phyloP scores from a whole-genome alignment of 2,329 filamentous ascomycete species.

The Aureobasidium melanogenum region DNA sequence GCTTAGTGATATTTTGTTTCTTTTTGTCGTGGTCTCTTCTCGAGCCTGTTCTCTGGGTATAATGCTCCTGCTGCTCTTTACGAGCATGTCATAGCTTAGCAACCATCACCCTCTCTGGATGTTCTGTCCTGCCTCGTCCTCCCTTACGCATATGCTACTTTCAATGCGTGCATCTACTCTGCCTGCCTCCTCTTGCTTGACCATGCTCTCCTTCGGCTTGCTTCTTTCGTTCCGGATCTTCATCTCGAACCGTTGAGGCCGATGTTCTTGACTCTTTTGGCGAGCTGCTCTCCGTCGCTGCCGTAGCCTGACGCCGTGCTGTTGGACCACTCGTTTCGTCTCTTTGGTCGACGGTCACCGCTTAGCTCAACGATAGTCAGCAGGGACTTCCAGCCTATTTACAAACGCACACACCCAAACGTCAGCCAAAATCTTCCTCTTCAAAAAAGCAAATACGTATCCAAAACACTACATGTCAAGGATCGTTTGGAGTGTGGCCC shows the following conservation, averaged over 20 bases:
- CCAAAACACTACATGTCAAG: slow-evolving; percentile 40
- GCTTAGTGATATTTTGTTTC: neutral
- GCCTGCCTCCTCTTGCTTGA: neutral
- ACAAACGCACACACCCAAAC: slow-evolving; percentile 12
- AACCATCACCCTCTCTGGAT: neutral
- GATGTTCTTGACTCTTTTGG: slow-evolving; percentile 22
- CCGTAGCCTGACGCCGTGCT: slow-evolving; percentile 12
- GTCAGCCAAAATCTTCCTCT: slow-evolving; percentile 15
- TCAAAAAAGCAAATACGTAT: slow-evolving; percentile 17
- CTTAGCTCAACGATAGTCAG: slow-evolving; percentile 89
- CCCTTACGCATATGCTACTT: neutral
- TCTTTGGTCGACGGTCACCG: slow-evolving; percentile 78
- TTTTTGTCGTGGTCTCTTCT: neutral
- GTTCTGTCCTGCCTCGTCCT: neutral
- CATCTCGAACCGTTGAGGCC: slow-evolving; percentile 11
- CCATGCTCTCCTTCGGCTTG: neutral
- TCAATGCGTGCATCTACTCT: neutral
- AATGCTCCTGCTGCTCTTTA: neutral
- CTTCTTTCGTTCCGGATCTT: neutral
- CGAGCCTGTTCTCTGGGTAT: neutral
- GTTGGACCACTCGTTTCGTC: slow-evolving; percentile 12
- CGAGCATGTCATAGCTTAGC: neutral
- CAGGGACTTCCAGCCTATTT: slow-evolving; percentile 39
- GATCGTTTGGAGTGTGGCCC: slow-evolving; percentile 91
- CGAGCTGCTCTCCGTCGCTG: slow-evolving; percentile 17